phyloP scores from a whole-genome alignment of 176 grass and related monocot species.

The Puya raimondii region DNA sequence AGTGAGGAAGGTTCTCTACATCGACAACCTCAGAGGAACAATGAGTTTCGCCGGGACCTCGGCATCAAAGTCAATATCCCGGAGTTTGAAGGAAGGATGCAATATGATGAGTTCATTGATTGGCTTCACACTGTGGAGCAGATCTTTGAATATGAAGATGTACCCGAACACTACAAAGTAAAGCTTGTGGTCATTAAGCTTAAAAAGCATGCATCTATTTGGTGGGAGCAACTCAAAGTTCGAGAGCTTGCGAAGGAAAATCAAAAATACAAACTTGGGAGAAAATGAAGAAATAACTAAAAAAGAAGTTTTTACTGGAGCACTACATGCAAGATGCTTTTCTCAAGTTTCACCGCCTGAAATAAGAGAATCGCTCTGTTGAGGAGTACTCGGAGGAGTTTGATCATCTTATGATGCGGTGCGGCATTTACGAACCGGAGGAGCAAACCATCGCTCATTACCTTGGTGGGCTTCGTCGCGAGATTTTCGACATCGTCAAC shows the following conservation, averaged over 20 bases:
- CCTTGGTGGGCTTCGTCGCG: background rate
- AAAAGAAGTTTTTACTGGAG: constrained; percentile 10
- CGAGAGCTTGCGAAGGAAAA: background rate
- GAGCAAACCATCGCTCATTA: constrained; percentile 12
- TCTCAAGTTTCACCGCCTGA: too few relatives aligned
- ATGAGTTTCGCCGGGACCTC: too few relatives aligned
- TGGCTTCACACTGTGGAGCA: too few relatives aligned
- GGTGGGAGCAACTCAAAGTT: background rate
- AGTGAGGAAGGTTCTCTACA: too few relatives aligned
- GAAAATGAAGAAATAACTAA: constrained; percentile 13
- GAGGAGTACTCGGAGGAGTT: constrained; percentile 3
- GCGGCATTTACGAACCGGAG: constrained; percentile 3
- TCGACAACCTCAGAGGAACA: too few relatives aligned
- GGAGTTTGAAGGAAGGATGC: too few relatives aligned
- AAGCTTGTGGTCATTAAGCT: background rate
- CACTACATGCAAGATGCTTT: too few relatives aligned
- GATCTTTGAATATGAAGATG: background rate
- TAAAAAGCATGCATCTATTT: background rate
- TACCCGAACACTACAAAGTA: background rate
- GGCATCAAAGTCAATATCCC: too few relatives aligned
- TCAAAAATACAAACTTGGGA: background rate
- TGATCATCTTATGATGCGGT: constrained; percentile 23
- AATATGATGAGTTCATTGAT: too few relatives aligned
- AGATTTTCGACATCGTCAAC: constrained; percentile 12
- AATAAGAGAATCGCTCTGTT: background rate